Evolutionary conservation across 73 alveolate genomes (phyloP).

Genomic region (Uronychia binucleata): DNA sequence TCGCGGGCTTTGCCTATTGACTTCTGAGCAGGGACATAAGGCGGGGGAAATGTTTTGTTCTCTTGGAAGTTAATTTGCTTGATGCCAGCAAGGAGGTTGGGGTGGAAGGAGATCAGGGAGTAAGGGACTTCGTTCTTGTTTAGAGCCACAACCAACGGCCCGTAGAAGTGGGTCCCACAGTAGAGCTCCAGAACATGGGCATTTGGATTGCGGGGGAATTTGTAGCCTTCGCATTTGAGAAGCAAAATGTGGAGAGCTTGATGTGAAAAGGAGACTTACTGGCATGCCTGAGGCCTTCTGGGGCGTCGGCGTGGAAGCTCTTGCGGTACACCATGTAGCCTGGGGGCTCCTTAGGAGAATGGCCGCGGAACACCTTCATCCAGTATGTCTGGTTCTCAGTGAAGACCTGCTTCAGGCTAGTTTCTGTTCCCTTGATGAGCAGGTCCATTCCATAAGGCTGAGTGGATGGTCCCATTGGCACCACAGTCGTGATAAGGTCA

Average conservation of each 20-base stretch:
- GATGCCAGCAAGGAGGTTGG: not conserved
- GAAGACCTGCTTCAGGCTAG: slow-evolving; percentile 53
- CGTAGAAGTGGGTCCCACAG: slow-evolving; percentile 62
- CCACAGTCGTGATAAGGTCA: slow-evolving; percentile 8
- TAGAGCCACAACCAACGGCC: slow-evolving; percentile 57
- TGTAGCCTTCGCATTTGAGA: slow-evolving; percentile 62
- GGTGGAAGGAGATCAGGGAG: slow-evolving; percentile 12
- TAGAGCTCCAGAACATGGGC: slow-evolving; percentile 56
- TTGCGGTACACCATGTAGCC: slow-evolving; percentile 46
- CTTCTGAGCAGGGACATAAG: slow-evolving; percentile 7
- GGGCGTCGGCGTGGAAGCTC: not conserved
- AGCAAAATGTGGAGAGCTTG: slow-evolving; percentile 40
- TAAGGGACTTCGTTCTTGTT: slow-evolving; percentile 36
- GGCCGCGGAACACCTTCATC: slow-evolving; percentile 55
- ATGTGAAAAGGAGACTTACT: not conserved
- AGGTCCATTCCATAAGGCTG: slow-evolving; percentile 33
- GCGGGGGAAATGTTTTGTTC: slow-evolving; percentile 30
- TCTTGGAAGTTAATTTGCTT: slow-evolving; percentile 5
- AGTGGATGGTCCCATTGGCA: slow-evolving; percentile 50
- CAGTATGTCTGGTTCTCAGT: slow-evolving; percentile 49
- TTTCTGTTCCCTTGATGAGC: slow-evolving; percentile 42
- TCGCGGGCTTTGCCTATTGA: slow-evolving; percentile 9
- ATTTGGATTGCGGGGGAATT: slow-evolving; percentile 67
- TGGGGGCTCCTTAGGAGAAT: slow-evolving; percentile 70
- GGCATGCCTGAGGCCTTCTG: not conserved